These are phyloP conservation scores for Penicillium sp. DNA, from an alignment of 2,329 filamentous ascomycete genomes.

Conservation along the genomic window DNA sequence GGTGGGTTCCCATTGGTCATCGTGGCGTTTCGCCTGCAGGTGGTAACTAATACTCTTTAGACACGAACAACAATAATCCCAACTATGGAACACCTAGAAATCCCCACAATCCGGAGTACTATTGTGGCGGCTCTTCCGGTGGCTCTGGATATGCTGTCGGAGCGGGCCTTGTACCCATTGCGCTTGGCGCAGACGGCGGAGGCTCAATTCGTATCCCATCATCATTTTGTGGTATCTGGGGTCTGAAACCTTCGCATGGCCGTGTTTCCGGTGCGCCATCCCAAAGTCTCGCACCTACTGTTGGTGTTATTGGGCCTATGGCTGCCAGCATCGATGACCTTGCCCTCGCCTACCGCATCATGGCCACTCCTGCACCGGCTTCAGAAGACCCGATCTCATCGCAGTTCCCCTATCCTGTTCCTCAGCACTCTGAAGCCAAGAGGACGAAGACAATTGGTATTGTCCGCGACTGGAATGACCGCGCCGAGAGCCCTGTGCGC, in stretches of 20 bases:
- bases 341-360: slow-evolving; percentile 75
- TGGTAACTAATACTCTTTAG: slow-evolving; percentile 33
- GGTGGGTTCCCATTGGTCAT: slow-evolving; percentile 41
- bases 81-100: slow-evolving; percentile 72
- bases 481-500: slow-evolving; percentile 63
- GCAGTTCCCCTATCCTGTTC: slow-evolving; percentile 58
- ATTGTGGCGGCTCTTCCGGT: slow-evolving; percentile 76
- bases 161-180: slow-evolving; percentile 68
- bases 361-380: slow-evolving; percentile 67
- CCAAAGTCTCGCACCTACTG: slow-evolving; percentile 58
- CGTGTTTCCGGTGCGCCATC: slow-evolving; percentile 62
- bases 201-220: slow-evolving; percentile 73
- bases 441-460: slow-evolving; percentile 67
- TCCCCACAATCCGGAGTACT: slow-evolving; percentile 73
- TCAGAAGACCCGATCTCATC: slow-evolving; percentile 56
- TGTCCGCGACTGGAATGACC: slow-evolving; percentile 66
- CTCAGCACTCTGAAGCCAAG: slow-evolving; percentile 30
- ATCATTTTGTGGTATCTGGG: slow-evolving; percentile 75
- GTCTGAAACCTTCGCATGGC: slow-evolving; percentile 74
- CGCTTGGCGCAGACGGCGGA: slow-evolving; percentile 72
- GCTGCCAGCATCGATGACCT: slow-evolving; percentile 74
- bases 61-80: slow-evolving; percentile 81
- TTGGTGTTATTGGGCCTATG: slow-evolving; percentile 71
- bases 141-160: slow-evolving; percentile 70
- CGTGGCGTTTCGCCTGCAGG: neutral